Base-by-base conservation (phyloP, 768 basidiomycete species). In the Suillus clintonianus region DNA sequence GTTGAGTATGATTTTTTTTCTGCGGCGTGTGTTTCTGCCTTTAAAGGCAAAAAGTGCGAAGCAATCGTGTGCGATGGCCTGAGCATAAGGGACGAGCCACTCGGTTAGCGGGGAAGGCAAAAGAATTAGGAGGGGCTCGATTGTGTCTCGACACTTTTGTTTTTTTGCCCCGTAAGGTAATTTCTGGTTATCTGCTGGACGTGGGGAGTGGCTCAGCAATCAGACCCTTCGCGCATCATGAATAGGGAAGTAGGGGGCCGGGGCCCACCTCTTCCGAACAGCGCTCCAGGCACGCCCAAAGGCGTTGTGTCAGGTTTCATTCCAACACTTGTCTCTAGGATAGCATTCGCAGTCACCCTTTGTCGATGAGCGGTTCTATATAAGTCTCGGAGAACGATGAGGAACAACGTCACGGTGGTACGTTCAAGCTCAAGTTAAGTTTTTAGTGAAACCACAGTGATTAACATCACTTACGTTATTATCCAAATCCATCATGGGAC, bases 1-100 rank as follows among this genome's bases (percentile, higher is more conserved):
- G 41, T 63, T 56, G 47, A 63, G 58, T 24, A 43, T 65, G 72
- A 76, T 75, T 76, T 74, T 67, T 62, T 76, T 59, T 54, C 51
- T 69, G 47, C 47, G 64, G 62, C 61, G 64, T 60, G 66, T 48
- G 3, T 60, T 60, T 62, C 65, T 50, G 62, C 60, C 65, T 69
- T 64, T 67, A 66, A 32, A 34, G 42, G 69, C 30, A 65, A 65
- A 65, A 72, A 65, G 65, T 68, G 55, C 36, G 60, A 43, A 66
- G 68, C 71, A 72, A 69, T 76, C 69, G 22, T 24, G n/a, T 24
- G 15, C 19, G 41, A 10, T 30, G 69, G 67, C 42, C 67, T 55
- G 67, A 72, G 63, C 61, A 27, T 43, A 50, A 62, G 57, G 64
- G 24, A 59, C 63, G 71, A 71, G 67, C 73, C 74, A 64, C 74